phyloP scores from a whole-genome alignment of 1,284 basidiomycete genomes.

The Omphalotus olearius region DNA sequence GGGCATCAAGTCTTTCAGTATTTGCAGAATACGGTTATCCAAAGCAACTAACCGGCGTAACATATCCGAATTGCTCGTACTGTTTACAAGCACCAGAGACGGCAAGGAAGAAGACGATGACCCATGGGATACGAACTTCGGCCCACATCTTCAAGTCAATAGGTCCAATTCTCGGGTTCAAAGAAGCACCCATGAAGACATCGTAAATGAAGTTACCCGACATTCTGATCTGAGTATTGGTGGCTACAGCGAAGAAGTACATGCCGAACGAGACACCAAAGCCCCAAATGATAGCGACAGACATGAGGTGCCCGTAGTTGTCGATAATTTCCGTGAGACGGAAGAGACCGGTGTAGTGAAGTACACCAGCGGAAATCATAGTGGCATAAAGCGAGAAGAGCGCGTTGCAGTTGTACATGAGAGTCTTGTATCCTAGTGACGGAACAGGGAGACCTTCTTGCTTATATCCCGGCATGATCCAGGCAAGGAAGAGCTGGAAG shows the following conservation, averaged over 20 bases:
- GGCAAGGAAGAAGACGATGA: conserved; percentile 90
- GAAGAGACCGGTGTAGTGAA: conserved; percentile 86
- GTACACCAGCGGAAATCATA: conserved; percentile 67
- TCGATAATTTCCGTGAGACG: conserved; percentile 94
- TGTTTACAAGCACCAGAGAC: conserved; percentile 95
- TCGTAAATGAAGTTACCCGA: conserved; percentile 93
- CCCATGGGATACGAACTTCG: conserved; percentile 97
- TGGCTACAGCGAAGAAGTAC: conserved; percentile 75
- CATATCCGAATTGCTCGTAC: conserved; percentile 88
- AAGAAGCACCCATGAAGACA: conserved; percentile 92
- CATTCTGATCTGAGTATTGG: conserved; percentile 87
- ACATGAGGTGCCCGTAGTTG: conserved; percentile 96
- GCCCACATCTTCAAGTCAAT: conserved; percentile 99
- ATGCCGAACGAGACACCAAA: conserved; percentile 79
- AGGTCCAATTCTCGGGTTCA: conserved; percentile 93
- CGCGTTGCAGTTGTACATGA: conserved; percentile 98
- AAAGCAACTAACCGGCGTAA: conserved; percentile 74
- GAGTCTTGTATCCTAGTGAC: conserved; percentile 86
- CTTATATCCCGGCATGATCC: conserved; percentile 86
- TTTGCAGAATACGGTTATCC: conserved; percentile 24
- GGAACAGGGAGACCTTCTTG: conserved; percentile 95
- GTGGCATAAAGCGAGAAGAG: conserved; percentile 86
- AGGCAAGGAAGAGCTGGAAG: conserved; percentile 89
- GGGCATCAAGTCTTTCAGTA: conserved; percentile 5
- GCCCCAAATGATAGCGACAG: conserved; percentile 91